Evolutionary conservation across 345 rosid species (phyloP), one percentile per base, ranked within the genome.

Genomic region (Euphorbia peplus): DNA sequence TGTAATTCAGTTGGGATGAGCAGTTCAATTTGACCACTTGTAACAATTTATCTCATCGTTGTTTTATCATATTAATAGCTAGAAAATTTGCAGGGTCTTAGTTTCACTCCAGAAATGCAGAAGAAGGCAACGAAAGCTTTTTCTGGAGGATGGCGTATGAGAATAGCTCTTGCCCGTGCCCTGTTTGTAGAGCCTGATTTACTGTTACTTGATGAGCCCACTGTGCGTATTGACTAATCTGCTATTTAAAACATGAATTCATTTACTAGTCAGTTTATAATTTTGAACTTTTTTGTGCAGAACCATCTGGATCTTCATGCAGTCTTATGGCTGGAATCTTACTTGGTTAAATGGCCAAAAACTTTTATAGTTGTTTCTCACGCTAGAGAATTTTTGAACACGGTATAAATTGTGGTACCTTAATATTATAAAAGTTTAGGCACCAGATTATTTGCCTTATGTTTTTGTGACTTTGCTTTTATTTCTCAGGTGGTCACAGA

Each of bases 271-370:
- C 42, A 55, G 56, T 76, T 66, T 63, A 47, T 64, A 50, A 15
- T 37, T 51, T 32, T 25, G 29, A 29, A 4, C 8, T 81, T 55
- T 68, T 72, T 64, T 82, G 72, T 73, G 76, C 88, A 95, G 99
- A 95, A 95, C 70, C 99, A 95, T 85, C 99, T 95, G 76, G 99
- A 95, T 85, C 97, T 95, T 64, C 99, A 95, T 70, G 99, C 99
- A 61, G 99, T 95, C 73, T 76, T 95, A 55, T 95, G 99, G 99
- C 73, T 95, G 84, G 99, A 95, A 83, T 12, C 90, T 48, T 95
- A 95, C 86, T 84, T 95, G 63, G 82, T 88, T 70, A 91, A 95
- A 79, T 95, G 99, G 99, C 96, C 98, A 24, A 95, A 95, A 83
- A 95, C 99, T 37, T 85, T 90, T 78, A 88, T 95, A 60, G 99